These are phyloP conservation scores for Rhodamnia argentea DNA, from an alignment of 345 rosid species.

Conservation along the genomic window DNA sequence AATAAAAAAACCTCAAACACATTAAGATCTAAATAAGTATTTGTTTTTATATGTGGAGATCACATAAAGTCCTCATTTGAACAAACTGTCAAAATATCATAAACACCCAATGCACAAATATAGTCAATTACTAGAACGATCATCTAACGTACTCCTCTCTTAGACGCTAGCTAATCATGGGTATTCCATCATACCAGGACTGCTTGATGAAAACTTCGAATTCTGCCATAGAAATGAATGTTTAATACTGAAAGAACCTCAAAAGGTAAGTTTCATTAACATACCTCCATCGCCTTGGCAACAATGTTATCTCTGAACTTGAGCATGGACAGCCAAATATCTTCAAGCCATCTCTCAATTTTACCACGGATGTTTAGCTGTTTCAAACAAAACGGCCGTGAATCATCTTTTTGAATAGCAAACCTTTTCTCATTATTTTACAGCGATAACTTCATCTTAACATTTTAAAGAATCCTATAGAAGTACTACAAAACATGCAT, in stretches of 20 bases:
- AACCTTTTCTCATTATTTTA: background rate
- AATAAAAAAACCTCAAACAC: background rate
- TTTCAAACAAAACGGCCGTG: constrained; percentile 2
- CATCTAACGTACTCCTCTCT: background rate
- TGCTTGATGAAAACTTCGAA: background rate
- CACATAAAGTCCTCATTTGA: background rate
- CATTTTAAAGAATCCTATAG: background rate
- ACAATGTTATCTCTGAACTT: constrained; percentile 70
- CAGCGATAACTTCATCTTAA: background rate
- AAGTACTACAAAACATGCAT: background rate
- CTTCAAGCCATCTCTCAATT: constrained; percentile 70
- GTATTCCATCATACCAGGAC: background rate
- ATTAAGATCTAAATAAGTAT: background rate
- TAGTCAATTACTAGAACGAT: background rate
- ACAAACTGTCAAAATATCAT: background rate
- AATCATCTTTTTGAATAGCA: background rate
- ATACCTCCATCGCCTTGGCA: constrained; percentile 63
- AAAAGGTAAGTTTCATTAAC: background rate
- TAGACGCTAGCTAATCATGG: background rate
- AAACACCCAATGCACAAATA: background rate
- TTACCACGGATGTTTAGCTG: constrained; percentile 55
- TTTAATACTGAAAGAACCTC: background rate
- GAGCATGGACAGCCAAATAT: constrained; percentile 78
- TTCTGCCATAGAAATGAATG: background rate
- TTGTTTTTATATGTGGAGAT: background rate